phyloP scores from a whole-genome alignment of 169 alveolate genomes.

The Besnoitia besnoiti region DNA sequence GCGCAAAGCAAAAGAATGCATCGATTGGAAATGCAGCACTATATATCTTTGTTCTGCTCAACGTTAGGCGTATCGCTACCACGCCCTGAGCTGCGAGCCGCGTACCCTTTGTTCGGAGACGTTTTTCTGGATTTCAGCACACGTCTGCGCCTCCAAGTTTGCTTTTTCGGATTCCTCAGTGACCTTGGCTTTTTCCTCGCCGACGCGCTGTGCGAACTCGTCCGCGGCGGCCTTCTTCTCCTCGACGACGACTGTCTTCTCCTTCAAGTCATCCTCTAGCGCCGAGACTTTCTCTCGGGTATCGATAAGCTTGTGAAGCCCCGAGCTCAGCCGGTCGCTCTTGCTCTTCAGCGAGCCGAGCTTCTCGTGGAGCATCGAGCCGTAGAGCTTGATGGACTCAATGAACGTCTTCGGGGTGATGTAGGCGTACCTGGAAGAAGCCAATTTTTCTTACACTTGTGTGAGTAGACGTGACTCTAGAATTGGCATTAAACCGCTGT shows the following conservation, averaged over 20 bases:
- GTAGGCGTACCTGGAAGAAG: conserved; percentile 87
- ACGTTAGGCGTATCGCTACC: no score
- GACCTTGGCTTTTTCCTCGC: conserved; percentile 91
- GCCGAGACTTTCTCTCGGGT: conserved; percentile 90
- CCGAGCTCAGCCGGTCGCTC: conserved; percentile 88
- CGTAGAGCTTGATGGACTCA: conserved; percentile 92
- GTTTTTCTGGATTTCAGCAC: conserved; percentile 90
- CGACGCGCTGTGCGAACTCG: conserved; percentile 92
- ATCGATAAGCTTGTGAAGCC: conserved; percentile 87
- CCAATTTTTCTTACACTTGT: no score
- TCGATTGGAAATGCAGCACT: no score
- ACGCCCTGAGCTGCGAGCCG: no score
- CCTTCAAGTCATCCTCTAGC: conserved; percentile 87
- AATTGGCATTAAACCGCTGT: no score
- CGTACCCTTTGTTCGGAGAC: conserved; percentile 84
- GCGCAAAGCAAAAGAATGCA: no score
- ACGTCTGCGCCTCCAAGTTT: conserved; percentile 90
- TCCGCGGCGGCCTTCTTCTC: conserved; percentile 94
- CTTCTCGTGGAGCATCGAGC: conserved; percentile 88
- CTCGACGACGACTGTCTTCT: conserved; percentile 88
- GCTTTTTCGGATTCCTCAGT: conserved; percentile 91
- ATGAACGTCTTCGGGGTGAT: conserved; percentile 95
- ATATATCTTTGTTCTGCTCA: no score
- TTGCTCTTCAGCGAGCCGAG: conserved; percentile 74
- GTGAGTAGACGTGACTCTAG: no score